Evolutionary conservation across 768 basidiomycete genomes (phyloP), one percentile per base, ranked within the genome.

Genomic region (Grammothele lineata): DNA sequence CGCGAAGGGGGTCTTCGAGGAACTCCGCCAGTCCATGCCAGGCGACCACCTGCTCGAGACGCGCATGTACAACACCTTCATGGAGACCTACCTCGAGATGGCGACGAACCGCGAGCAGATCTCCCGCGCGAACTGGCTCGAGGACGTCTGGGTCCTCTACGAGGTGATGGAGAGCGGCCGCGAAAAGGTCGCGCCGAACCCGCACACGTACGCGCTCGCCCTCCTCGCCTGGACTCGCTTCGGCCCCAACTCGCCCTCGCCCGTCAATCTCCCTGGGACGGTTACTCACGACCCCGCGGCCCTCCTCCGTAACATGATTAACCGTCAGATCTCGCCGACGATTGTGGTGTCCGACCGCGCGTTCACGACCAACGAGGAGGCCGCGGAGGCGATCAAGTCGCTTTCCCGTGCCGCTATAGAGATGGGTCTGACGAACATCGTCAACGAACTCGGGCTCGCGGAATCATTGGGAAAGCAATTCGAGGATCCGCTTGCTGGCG

Each of bases 1-100:
- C 5, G 92, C 92, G 6, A 80, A 80, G 53, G 68, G 71, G 30
- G 76, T 94, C 19, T 92, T 93, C 53, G 76, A 80, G 38, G 71
- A 74, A 8, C 64, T 93, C 30, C 77, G 84, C 5, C 52, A 51
- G 18, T 57, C 63, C 8, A 54, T 65, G 0, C 55, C 76, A 0
- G 69, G 70, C 0, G 70, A 78, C 4, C 68, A 72, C 4, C 58
- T 87, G 14, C 58, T 81, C 18, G 70, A 77, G 10, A 43, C 58
- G 3, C 67, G 72, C 15, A 48, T 76, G 23, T 85, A 86, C 64
- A 85, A 89, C 60, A 70, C 77, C 9, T 78, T 92, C 55, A 63
- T 92, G 19, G 70, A 74, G 33, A 80, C 83, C 0, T 89, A 85
- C 54, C 47, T 84, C 22, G 69, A 72, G 32, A 77, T 83, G 75